Conservation (phyloP, 768 basidiomycete species). For the Leccinum broughii region DNA sequence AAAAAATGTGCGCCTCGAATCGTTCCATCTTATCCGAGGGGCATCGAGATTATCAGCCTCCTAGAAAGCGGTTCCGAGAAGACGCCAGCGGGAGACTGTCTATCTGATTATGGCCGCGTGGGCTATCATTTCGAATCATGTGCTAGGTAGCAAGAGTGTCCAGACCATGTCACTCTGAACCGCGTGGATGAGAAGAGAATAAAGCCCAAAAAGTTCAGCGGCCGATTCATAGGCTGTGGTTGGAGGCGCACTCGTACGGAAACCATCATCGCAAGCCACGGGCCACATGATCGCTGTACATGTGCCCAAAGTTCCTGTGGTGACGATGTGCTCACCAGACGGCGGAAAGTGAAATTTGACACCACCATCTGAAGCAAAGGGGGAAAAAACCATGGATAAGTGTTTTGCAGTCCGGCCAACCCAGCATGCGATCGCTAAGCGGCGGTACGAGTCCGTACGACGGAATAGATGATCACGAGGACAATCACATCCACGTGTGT, state of each 20-base stretch:
- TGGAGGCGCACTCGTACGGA: neutral
- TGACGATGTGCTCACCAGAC: conserved; percentile 23
- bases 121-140: neutral
- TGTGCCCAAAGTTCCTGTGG: conserved; percentile 24
- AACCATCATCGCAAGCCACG: neutral
- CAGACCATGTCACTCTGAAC: neutral
- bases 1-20: too few relatives aligned
- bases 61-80: neutral
- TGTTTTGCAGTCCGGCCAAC: conserved; percentile 15
- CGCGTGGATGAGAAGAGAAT: neutral
- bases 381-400: conserved; percentile 7
- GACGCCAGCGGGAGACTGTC: neutral
- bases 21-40: too few relatives aligned
- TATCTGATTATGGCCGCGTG: neutral
- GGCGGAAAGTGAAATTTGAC: neutral
- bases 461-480: conserved; percentile 23
- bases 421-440: neutral
- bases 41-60: neutral
- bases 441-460: neutral
- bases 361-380: conserved; percentile 2
- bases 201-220: neutral
- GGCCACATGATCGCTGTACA: neutral
- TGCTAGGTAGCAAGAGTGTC: too few relatives aligned
- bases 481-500: conserved; percentile 32
- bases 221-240: neutral